A percentile compares a stretch with the other conserved stretches of the same genome.
Evolutionary conservation across 2,329 filamentous ascomycete genomes (phyloP).

Genomic region (Pseudocercospora macadamiae): DNA sequence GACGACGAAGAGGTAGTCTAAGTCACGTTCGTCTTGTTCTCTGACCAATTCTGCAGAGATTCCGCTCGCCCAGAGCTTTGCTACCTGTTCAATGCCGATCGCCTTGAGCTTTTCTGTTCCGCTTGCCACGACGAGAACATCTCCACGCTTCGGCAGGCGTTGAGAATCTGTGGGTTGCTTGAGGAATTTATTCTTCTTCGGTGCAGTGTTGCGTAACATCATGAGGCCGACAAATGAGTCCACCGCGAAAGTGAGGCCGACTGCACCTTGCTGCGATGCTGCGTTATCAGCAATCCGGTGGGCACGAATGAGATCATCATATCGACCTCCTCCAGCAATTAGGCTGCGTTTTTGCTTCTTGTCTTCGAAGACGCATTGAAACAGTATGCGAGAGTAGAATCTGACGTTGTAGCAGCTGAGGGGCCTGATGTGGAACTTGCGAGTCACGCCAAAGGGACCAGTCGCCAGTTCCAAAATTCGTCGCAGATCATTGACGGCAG

Average conservation of each 20-base stretch:
- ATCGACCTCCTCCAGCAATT: slow-evolving; percentile 87
- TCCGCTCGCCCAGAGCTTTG: slow-evolving; percentile 77
- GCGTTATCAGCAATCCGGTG: slow-evolving; percentile 69
- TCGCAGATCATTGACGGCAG: slow-evolving; percentile 68
- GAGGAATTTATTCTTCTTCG: slow-evolving; percentile 24
- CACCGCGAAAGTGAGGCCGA: slow-evolving; percentile 90
- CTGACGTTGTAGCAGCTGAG: slow-evolving; percentile 87
- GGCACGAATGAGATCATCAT: slow-evolving; percentile 85
- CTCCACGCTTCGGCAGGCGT: slow-evolving; percentile 56
- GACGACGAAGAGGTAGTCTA: slow-evolving; percentile 74
- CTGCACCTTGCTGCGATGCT: slow-evolving; percentile 56
- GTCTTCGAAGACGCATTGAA: slow-evolving; percentile 86
- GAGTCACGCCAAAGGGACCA: slow-evolving; percentile 72
- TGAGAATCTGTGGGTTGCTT: slow-evolving; percentile 20
- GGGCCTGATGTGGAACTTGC: slow-evolving; percentile 81
- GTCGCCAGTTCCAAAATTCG: slow-evolving; percentile 72
- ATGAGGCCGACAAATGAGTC: slow-evolving; percentile 74
- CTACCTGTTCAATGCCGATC: slow-evolving; percentile 74
- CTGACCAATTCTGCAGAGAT: slow-evolving; percentile 87
- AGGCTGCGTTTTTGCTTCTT: slow-evolving; percentile 67
- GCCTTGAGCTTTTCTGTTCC: slow-evolving; percentile 76
- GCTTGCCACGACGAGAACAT: slow-evolving; percentile 79
- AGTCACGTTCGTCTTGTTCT: slow-evolving; percentile 48
- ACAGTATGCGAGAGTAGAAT: slow-evolving; percentile 88
- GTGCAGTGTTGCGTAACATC: slow-evolving; percentile 37